A percentile compares a stretch with the other conserved stretches of the same genome.
Conservation (phyloP, 805 yeast species). For the Metschnikowia matae region DNA sequence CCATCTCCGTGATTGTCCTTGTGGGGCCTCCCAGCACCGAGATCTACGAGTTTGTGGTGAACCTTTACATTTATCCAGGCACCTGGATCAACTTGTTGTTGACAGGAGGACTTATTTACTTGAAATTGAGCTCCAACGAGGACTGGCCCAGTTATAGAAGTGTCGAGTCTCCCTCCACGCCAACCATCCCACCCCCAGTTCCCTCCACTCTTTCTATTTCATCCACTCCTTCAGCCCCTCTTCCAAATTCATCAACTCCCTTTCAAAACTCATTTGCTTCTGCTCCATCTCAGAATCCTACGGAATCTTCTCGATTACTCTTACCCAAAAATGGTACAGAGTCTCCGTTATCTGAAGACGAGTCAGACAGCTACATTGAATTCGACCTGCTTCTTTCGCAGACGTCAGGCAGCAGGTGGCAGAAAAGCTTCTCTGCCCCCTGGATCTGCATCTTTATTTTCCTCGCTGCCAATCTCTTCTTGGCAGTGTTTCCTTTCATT, state of each 20-base stretch:
- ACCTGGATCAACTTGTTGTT: slow-evolving; percentile 54
- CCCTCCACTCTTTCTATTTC: no score
- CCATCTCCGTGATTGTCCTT: slow-evolving; percentile 49
- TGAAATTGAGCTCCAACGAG: slow-evolving; percentile 37
- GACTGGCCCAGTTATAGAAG: slow-evolving; percentile 18
- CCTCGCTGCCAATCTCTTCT: slow-evolving; percentile 43
- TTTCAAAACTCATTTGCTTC: no score
- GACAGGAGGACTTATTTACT: slow-evolving; percentile 49
- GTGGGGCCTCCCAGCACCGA: slow-evolving; percentile 60
- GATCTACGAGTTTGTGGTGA: slow-evolving; percentile 60
- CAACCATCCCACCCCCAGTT: no score
- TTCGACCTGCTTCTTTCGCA: slow-evolving; percentile 16
- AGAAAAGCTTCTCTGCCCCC: slow-evolving; percentile 26
- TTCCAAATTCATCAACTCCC: no score
- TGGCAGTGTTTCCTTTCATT: slow-evolving; percentile 53
- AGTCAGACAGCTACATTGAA: slow-evolving; percentile 15
- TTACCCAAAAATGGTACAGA: not conserved
- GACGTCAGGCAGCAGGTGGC: not conserved
- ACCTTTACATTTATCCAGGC: slow-evolving; percentile 60
- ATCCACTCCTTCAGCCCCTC: no score
- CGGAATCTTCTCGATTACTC: not conserved
- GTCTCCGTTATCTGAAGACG: slow-evolving; percentile 3
- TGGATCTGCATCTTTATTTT: slow-evolving; percentile 33
- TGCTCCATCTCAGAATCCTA: no score
- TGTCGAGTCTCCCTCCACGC: no score